Evolutionary conservation across 306 rosid genomes (phyloP), one percentile per base, ranked within the genome.

Genomic region (Inga laurina): DNA sequence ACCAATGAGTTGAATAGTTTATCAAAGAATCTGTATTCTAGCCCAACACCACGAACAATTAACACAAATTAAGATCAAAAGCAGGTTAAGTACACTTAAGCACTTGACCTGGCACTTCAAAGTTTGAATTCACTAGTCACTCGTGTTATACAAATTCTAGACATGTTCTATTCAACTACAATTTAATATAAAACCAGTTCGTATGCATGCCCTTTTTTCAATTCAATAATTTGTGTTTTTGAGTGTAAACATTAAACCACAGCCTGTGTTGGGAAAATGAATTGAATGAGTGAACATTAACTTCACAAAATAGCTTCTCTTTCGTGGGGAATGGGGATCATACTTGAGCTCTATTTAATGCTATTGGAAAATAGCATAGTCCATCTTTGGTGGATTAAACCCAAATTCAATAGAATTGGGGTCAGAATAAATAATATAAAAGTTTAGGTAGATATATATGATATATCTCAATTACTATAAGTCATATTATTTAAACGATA

Each of bases 1-100:
- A 90, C 99, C 79, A 95, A 82, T 81, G 93, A 90, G 78, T 91
- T 88, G 27, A 91, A 96, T 49, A 95, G 87, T 87, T 97, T 90
- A 49, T 93, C 98, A 32, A 91, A 86, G 89, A 95, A 93, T 88
- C 98, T 95, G 90, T 84, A 89, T 89, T 82, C 81, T 75, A 80
- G 72, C 82, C 3, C 35, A 34, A 81, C 77, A 71, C 49, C 59
- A 15, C 46, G 73, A 48, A 74, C 30, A 75, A 76, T 41, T 65
- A 77, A 79, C 69, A 78, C 43, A 56, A 43, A 59, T n/a, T 34
- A 34, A 34, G 35, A 41, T 77, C 74, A 59, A 48, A 73, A 12
- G 51, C 57, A 51, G 35, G 35, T 34, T 34, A 34, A 34, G 35
- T 34, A 34, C 35, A 68, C 22, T 66, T 74, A 80, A 54, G 61